Base-by-base conservation (phyloP, 805 yeast genomes). In the Candida ovalis region DNA sequence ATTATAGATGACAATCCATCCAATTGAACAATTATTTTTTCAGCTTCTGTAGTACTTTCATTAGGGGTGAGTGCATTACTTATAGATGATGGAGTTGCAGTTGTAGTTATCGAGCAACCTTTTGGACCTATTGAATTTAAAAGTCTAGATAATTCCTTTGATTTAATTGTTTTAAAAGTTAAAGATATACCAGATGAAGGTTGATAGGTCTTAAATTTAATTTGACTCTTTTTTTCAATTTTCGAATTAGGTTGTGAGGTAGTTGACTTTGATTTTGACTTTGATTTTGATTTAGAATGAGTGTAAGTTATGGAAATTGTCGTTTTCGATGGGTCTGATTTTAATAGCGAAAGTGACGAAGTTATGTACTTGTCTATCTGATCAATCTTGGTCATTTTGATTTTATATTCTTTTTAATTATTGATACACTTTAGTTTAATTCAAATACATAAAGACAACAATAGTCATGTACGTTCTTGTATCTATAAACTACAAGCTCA, bases 101-200 rank as follows among this genome's bases (percentile, higher is more conserved):
- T 56, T 44, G 60, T 58, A 23, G 68, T 61, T 10, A 71, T 61
- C 40, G 69, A 69, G 44, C 82, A 56, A 15, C 68, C 84, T 46
- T 74, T 70, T 4, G 90, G 90, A 0, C 96, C 96, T 42, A 89
- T 60, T 6, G 87, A 85, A 43, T 87, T 78, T 62, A 87, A 68
- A 21, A 89, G 61, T 55, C 91, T 76, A 22, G 88, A 81, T 40
- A 90, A 76, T 63, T 89, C 96, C 62, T 88, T 88, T 42, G 75
- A 67, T 54, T 84, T 83, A 52, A 70, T 69, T 1, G 92, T 81
- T 50, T 71, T 73, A 61, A 74, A 80, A 51, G 73, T 75, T 64
- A 82, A 76, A 50, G 82, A 75, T 37, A 81, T 73, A 7, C 91
- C 91, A 17, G 80, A 70, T 17, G 69, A 74, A 2, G 90, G 77